Conservation (phyloP, 495 filamentous ascomycete species). For the Wilcoxina mikolae region DNA sequence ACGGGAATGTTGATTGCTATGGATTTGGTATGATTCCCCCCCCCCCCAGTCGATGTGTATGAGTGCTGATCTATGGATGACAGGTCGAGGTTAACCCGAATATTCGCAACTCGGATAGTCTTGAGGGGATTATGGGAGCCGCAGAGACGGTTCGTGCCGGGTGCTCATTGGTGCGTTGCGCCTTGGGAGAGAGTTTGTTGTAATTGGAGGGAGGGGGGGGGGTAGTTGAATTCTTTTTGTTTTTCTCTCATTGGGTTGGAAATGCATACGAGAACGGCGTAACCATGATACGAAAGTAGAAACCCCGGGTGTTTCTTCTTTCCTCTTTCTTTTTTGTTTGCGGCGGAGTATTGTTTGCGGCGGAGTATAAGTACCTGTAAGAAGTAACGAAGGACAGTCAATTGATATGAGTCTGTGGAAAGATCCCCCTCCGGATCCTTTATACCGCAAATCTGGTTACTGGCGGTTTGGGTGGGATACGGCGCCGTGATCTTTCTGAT, state of each 20-base stretch:
- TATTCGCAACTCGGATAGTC: slow-evolving; percentile 39
- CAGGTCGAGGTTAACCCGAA: slow-evolving; percentile 79
- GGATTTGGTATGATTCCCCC: slow-evolving; percentile 49
- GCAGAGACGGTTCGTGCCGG: slow-evolving; percentile 80
- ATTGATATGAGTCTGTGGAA: too few species aligned
- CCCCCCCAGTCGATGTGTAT: not conserved
- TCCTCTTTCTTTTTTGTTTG: too few species aligned
- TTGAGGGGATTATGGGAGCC: slow-evolving; percentile 39
- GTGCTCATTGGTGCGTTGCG: slow-evolving; percentile 79
- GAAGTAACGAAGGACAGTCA: too few species aligned
- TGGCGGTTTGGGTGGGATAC: too few species aligned
- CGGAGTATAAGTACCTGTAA: too few species aligned
- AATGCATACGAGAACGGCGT: too few species aligned
- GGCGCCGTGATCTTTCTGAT: too few species aligned
- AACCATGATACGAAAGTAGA: too few species aligned
- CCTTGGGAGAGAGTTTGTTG: slow-evolving; percentile 76
- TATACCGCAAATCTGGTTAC: too few species aligned
- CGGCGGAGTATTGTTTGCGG: too few species aligned
- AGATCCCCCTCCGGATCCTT: too few species aligned
- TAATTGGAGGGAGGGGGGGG: slow-evolving; percentile 29
- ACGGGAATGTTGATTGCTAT: slow-evolving; percentile 82
- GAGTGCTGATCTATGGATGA: not conserved
- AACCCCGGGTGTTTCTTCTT: too few species aligned
- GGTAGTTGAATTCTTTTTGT: not conserved
- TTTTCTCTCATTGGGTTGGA: not conserved